Evolutionary conservation across 305 asterid species (phyloP).

Genomic region (Andrographis paniculata): DNA sequence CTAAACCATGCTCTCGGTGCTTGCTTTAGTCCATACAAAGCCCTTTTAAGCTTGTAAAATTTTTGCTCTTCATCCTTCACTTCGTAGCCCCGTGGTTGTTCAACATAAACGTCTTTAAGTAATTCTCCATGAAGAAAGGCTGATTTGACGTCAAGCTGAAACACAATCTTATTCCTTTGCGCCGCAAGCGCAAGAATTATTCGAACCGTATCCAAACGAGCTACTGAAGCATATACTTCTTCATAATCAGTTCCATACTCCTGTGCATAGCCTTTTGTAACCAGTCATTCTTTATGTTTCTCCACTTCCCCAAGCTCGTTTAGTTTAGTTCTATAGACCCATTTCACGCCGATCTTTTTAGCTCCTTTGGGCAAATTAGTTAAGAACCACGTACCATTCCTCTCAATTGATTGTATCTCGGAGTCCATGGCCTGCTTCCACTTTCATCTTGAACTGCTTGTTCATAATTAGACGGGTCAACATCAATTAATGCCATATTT

Average conservation of each 20-base stretch:
- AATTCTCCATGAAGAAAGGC: not conserved
- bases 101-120: not conserved
- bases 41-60: not conserved
- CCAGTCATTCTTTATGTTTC: not conserved
- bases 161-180: not conserved
- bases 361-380: not conserved
- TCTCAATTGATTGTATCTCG: not conserved
- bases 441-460: not conserved
- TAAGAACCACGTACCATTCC: not conserved
- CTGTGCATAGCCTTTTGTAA: not conserved
- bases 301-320: not conserved
- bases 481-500: too few relatives aligned
- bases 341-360: not conserved
- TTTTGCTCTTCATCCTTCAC: not conserved
- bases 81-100: not conserved
- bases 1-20: not conserved
- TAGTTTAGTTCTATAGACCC: not conserved
- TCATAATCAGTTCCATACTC: not conserved
- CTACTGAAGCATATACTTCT: not conserved
- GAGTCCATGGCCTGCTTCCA: not conserved
- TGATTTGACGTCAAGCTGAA: not conserved
- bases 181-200: not conserved
- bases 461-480: not conserved
- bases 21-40: not conserved
- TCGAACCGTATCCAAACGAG: not conserved